Evolutionary conservation across 139 green algal species (phyloP).

Genomic region (Zygnema cylindricum): DNA sequence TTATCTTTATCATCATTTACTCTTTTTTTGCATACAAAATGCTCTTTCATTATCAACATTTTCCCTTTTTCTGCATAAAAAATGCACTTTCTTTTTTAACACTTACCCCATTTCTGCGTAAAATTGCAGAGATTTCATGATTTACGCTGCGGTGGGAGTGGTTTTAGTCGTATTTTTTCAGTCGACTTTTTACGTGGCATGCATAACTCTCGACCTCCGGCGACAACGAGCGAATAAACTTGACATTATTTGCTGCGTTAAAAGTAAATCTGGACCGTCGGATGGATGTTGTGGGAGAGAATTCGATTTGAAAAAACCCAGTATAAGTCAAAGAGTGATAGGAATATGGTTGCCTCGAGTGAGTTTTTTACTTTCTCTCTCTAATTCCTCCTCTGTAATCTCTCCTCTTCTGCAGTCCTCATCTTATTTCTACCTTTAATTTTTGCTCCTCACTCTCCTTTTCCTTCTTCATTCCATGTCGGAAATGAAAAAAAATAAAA

Average conservation of each 20-base stretch:
- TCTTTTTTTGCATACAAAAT: too few species aligned
- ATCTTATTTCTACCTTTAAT: background rate
- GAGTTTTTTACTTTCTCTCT: background rate
- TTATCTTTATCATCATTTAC: too few species aligned
- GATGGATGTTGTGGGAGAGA: slow-evolving; percentile 33
- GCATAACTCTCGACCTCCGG: slow-evolving; percentile 25
- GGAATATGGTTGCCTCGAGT: slow-evolving; percentile 11
- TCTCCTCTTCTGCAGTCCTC: background rate
- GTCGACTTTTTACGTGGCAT: slow-evolving; percentile 45
- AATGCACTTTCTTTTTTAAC: too few species aligned
- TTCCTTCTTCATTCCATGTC: too few species aligned
- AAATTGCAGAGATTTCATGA: slow-evolving; percentile 36
- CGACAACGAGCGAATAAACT: slow-evolving; percentile 8
- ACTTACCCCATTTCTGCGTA: too few species aligned
- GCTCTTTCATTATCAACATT: too few species aligned
- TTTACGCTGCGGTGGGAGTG: slow-evolving; percentile 43
- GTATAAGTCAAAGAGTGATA: slow-evolving; percentile 10
- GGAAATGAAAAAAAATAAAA: too few species aligned
- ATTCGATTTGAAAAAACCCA: background rate
- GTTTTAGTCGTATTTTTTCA: slow-evolving; percentile 31
- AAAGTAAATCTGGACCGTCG: slow-evolving; percentile 13
- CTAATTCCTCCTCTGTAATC: background rate
- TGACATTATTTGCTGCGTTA: slow-evolving; percentile 36
- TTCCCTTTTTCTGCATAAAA: too few species aligned
- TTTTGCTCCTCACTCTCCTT: too few species aligned